Conservation (phyloP, 2,329 filamentous ascomycete species). For the Colletotrichum sp. region DNA sequence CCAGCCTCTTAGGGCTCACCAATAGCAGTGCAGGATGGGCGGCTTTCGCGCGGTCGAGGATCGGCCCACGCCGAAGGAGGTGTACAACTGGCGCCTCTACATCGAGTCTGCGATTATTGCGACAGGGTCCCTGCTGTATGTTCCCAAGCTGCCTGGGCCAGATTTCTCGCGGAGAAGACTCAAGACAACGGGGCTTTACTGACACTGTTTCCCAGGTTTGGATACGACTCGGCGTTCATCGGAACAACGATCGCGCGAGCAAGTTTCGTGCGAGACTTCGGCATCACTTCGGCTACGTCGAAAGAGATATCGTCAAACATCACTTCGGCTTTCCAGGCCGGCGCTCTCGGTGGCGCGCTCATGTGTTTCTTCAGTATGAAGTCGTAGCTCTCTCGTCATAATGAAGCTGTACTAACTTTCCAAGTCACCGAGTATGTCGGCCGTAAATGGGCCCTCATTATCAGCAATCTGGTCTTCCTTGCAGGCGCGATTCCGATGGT, state of each 20-base stretch:
- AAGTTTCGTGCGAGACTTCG: slow-evolving; percentile 50
- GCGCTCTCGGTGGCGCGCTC: slow-evolving; percentile 58
- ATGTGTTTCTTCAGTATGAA: slow-evolving; percentile 44
- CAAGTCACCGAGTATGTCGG: slow-evolving; percentile 52
- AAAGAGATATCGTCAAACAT: slow-evolving; percentile 46
- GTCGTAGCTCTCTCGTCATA: fast-evolving
- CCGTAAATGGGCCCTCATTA: slow-evolving; percentile 54
- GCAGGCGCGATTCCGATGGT: slow-evolving; percentile 49
- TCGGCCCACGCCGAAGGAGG: slow-evolving; percentile 58
- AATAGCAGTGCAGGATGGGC: slow-evolving; percentile 28
- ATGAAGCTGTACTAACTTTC: background rate
- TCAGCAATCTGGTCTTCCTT: slow-evolving; percentile 48
- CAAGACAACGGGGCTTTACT: no score
- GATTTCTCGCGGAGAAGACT: background rate
- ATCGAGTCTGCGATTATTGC: slow-evolving; percentile 52
- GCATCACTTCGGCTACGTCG: slow-evolving; percentile 31
- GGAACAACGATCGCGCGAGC: slow-evolving; percentile 57
- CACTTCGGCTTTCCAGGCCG: slow-evolving; percentile 52
- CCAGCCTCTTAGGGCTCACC: background rate
- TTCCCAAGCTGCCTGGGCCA: background rate
- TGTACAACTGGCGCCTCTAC: slow-evolving; percentile 60
- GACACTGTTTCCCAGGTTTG: slow-evolving; percentile 34
- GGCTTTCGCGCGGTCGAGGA: slow-evolving; percentile 56
- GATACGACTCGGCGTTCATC: slow-evolving; percentile 60
- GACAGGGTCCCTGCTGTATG: slow-evolving; percentile 48